These are phyloP conservation scores for Phytophthora sp. DNA, from an alignment of 352 stramenopile species.

Conservation along the genomic window DNA sequence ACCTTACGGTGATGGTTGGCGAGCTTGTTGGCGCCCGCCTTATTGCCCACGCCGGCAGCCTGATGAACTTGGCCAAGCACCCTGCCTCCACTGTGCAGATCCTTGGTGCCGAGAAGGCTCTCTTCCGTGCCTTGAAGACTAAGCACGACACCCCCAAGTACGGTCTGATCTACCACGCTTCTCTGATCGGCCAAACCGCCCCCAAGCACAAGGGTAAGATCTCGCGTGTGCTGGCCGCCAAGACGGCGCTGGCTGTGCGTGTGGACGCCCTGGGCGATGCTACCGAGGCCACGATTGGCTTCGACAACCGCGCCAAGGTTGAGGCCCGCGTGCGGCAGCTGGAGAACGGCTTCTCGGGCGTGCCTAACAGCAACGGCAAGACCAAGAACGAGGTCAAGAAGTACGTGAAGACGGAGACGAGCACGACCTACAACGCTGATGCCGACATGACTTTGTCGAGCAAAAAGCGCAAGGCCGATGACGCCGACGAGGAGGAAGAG, in stretches of 20 bases:
- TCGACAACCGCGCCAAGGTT: conserved; percentile 98
- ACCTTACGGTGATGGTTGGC: conserved; percentile 99
- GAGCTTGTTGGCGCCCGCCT: conserved; percentile 98
- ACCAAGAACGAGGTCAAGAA: conserved; percentile 92
- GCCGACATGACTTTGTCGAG: conserved; percentile 97
- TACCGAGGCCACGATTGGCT: conserved; percentile 95
- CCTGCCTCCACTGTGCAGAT: conserved; percentile 99
- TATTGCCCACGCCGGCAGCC: conserved; percentile 98
- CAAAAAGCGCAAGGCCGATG: conserved; percentile 80
- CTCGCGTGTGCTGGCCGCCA: conserved; percentile 97
- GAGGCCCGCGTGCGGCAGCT: conserved; percentile 98
- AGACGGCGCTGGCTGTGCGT: conserved; percentile 98
- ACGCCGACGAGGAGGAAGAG: conserved; percentile 70
- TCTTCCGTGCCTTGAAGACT: conserved; percentile 99
- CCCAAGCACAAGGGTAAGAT: conserved; percentile 99
- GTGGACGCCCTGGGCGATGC: conserved; percentile 99
- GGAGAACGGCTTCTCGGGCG: conserved; percentile 92
- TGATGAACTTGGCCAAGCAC: conserved; percentile 99
- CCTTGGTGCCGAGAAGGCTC: conserved; percentile 99
- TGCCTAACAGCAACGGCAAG: conserved; percentile 89
- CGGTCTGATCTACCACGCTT: conserved; percentile 99
- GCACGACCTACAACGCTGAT: conserved; percentile 93
- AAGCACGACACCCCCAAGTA: conserved; percentile 99
- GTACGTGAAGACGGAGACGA: conserved; percentile 85
- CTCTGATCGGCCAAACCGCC: conserved; percentile 98